Evolutionary conservation across 2,329 filamentous ascomycete genomes (phyloP), one percentile per base, ranked within the genome.

Genomic region (Mariannaea sp.): DNA sequence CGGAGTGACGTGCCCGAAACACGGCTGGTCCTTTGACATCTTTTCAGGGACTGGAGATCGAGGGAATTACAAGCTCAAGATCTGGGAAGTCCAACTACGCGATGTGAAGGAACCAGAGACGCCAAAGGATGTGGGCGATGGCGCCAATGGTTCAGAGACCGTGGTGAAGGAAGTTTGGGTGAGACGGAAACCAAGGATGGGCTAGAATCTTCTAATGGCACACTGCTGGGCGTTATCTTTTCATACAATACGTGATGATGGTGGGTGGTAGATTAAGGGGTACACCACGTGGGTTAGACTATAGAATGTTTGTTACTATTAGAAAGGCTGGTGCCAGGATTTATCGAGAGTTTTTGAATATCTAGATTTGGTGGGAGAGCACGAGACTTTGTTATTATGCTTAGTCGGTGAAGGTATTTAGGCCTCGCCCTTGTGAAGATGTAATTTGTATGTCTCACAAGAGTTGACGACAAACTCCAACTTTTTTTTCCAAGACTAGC

Each of bases 21-120:
- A 89, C 56, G 82, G 77, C 4, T 90, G 87, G 87, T 86, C 84
- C 0, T 90, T 89, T 68, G 87, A 90, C 65, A 62, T 89, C 2
- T 81, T 83, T 46, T 82, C 85, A 0, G 87, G 87, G 0, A 74
- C 75, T 61, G 78, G 77, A 1, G 87, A 89, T 65, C 78, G 85
- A 0, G 85, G 80, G 1, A 80, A 71, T 39, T 89, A 89, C 64
- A 79, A 73, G 54, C 72, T 89, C 8, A 78, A 78, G 17, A 70
- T 86, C 0, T 89, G 85, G 84, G 85, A 89, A 58, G 78, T 86
- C 0, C 76, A 89, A 55, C 46, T 85, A 8, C 75, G 83, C 10
- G 61, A 70, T 6, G 12, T 55, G 0, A 49, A 61, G 7, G 54
- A 44, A 0, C 12, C 9, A 0, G 13, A 7, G 5, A 0, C 19